These are phyloP conservation scores for Laguncularia racemosa DNA, from an alignment of 345 rosid species.

Conservation along the genomic window DNA sequence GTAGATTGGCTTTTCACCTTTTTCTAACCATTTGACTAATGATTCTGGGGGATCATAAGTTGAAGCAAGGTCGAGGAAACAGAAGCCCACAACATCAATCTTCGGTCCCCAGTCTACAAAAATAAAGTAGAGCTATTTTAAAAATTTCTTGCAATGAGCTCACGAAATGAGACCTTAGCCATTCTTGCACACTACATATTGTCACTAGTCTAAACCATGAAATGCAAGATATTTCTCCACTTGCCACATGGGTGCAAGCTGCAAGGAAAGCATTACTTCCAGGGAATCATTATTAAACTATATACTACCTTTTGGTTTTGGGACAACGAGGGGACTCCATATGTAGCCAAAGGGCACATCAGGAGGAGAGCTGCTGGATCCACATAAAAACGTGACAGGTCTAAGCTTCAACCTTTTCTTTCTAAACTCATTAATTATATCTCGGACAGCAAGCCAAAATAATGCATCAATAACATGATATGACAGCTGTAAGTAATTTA, in stretches of 20 bases:
- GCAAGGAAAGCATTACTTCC: not conserved
- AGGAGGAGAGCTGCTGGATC: conserved; percentile 29
- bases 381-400: conserved; percentile 41
- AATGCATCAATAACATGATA: conserved; percentile 48
- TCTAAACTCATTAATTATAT: conserved; percentile 39
- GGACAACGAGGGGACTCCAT: conserved; percentile 56
- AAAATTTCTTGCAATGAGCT: not conserved
- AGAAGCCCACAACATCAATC: conserved; percentile 61
- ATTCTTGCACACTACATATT: too few species aligned
- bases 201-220: not conserved
- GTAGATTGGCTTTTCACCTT: conserved; percentile 49
- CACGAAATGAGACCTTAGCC: not conserved
- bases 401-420: conserved; percentile 41
- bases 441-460: conserved; percentile 49
- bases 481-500: conserved; percentile 28
- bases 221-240: not conserved
- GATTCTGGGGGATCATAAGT: conserved; percentile 48
- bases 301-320: conserved; percentile 43
- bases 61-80: conserved; percentile 67
- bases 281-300: too few species aligned
- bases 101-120: conserved; percentile 60
- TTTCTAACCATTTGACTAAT: conserved; percentile 42
- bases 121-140: not conserved
- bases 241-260: not conserved
- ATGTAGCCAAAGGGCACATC: conserved; percentile 40